Evolutionary conservation across 805 yeast species (phyloP), one percentile per base, ranked within the genome.

Genomic region (Yamadazyma insecticola): DNA sequence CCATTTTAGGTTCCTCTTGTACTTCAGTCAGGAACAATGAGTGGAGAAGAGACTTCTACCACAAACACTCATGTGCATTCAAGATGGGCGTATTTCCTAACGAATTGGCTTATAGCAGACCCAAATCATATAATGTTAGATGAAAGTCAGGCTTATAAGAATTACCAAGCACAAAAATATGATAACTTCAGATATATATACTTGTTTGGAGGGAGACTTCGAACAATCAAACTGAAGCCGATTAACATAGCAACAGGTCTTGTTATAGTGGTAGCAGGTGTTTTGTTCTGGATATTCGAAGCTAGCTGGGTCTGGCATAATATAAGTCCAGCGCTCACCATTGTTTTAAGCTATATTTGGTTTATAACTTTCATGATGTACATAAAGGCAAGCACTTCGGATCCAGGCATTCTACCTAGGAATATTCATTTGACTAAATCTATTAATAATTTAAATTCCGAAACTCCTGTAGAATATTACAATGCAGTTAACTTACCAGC

Each of bases 381-480:
- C 37, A 34, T 78, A 6, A 67, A 56, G 34, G 78, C 81, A 0
- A 66, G 82, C 0, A 59, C 74, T 2, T 53, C 70, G 8, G 95
- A 85, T 43, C 85, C 94, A 0, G 95, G 95, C 0, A 53, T 70
- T 4, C 46, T 81, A 8, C 89, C 94, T 1, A 57, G 78, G 37
- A 81, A 81, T 52, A 51, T 80, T 4, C 92, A 85, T 44, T 15
- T 77, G 19, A 70, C 72, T 0, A 24, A 12, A 5, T 6, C 7
- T 6, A 22, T 22, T 10, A 7, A n/a, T 22, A n/a, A 12, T 22
- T 9, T 11, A 7, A 19, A 19, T 8, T 19, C 21, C 6, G 44
- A 47, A 18, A 47, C 53, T n/a, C 89, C 90, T 0, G 63, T 60
- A 5, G 89, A 81, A 40, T 80, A 81, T 44, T 64, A 63, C 40